These are phyloP conservation scores for Xylaria venustula DNA, from an alignment of 495 filamentous ascomycete species.

Conservation along the genomic window DNA sequence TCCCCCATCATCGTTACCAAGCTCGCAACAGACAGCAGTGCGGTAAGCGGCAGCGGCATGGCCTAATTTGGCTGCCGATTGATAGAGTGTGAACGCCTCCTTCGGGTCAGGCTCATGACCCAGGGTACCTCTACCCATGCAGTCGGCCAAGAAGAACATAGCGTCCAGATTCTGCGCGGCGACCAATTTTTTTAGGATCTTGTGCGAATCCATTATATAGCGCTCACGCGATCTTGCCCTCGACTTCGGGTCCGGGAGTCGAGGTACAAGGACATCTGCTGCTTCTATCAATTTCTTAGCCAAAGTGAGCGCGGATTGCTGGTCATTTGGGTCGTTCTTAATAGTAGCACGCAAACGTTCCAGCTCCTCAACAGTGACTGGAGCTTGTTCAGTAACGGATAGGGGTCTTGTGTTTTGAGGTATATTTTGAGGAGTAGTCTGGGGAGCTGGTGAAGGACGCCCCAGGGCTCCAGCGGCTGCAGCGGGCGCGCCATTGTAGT, in stretches of 20 bases:
- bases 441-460: constrained; percentile 26
- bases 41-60: constrained; percentile 88
- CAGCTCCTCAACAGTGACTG: constrained; percentile 77
- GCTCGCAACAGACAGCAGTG: constrained; percentile 95
- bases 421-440: not conserved
- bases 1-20: constrained; percentile 90
- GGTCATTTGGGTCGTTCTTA: constrained; percentile 68
- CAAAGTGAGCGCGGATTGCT: constrained; percentile 64
- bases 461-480: constrained; percentile 31
- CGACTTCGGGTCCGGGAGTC: constrained; percentile 71
- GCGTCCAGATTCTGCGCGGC: constrained; percentile 67
- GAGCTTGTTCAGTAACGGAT: constrained; percentile 37
- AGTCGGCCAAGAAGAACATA: constrained; percentile 92
- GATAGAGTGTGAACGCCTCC: constrained; percentile 89
- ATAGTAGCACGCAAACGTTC: constrained; percentile 67
- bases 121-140: constrained; percentile 70
- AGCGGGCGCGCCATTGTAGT: constrained; percentile 54
- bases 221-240: constrained; percentile 76
- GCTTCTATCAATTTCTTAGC: constrained; percentile 89
- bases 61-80: constrained; percentile 85
- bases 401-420: constrained; percentile 26
- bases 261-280: constrained; percentile 68
- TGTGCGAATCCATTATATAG: constrained; percentile 82
- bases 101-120: constrained; percentile 75
- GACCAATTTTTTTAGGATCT: constrained; percentile 83